Evolutionary conservation across 345 rosid species (phyloP).

Genomic region (Melaleuca alternifolia): DNA sequence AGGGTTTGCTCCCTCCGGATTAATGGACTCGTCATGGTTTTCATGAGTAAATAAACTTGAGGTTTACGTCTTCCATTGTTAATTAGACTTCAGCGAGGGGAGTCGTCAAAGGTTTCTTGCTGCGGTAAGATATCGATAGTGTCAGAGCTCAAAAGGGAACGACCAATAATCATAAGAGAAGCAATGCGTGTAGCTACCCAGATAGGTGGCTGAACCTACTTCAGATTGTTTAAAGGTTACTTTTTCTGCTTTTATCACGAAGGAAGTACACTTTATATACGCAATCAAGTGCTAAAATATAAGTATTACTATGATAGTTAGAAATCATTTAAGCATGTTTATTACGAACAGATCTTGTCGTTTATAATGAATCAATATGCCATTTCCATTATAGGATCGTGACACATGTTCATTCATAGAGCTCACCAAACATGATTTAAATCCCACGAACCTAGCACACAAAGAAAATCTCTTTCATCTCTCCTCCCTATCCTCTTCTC

Average conservation of each 20-base stretch:
- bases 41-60: neutral
- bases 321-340: neutral
- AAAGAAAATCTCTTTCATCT: neutral
- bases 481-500: neutral
- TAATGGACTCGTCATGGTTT: neutral
- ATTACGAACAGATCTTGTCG: neutral
- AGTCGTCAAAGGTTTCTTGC: neutral
- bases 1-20: neutral
- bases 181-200: neutral
- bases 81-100: neutral
- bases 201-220: neutral
- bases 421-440: neutral
- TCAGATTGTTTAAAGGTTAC: neutral
- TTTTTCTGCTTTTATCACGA: neutral
- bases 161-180: neutral
- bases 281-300: neutral
- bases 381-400: neutral
- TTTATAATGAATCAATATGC: neutral
- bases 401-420: neutral
- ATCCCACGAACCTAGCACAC: neutral
- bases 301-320: neutral
- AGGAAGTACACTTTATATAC: neutral
- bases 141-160: neutral
- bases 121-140: neutral
- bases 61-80: neutral